Base-by-base conservation (phyloP, 768 basidiomycete genomes). In the Suillus clintonianus region DNA sequence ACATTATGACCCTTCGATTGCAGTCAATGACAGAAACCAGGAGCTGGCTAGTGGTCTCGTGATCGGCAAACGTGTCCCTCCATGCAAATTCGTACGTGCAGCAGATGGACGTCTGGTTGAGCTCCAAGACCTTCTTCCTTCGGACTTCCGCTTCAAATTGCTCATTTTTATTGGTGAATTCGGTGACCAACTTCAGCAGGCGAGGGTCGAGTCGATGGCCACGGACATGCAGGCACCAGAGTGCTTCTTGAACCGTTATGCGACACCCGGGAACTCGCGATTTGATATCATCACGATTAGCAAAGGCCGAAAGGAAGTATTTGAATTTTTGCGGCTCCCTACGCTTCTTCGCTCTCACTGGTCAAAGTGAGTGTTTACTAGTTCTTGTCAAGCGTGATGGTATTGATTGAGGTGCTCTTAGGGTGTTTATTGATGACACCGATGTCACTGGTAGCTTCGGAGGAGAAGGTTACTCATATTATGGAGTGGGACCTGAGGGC, bases 371-470 rank as follows among this genome's bases (percentile, higher is more conserved):
- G 76, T 67, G 15, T 19, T 39, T 27, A 24, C 2, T 17, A 17
- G n/a, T 3, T 17, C 9, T 1, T 27, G 34, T 24, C 30, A 53
- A 30, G 53, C 19, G 36, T 41, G 50, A 32, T 32, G n/a, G 30
- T 15, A 48, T 42, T 60, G n/a, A 27, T 17, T 43, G 14, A 15
- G 41, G 22, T 9, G 24, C 11, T 22, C 41, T 22, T 14, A 91
- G 89, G 72, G 83, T 88, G 8, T 77, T 87, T 37, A 77, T 88
- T 14, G 90, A 91, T 64, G 87, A 87, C 61, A 72, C 67, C 1
- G 82, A 86, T 64, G 64, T 81, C 41, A 75, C 71, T 24, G 82
- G 80, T 3, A 69, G 60, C 4, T 69, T 76, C 27, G 86, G 85
- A 30, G 87, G 87, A 6, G 78, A 79, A 41, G 87, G 85, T 5